A percentile compares a stretch with the other conserved stretches of the same genome.
Conservation (phyloP, 2,329 filamentous ascomycete genomes). For the Aspergillus felis region DNA sequence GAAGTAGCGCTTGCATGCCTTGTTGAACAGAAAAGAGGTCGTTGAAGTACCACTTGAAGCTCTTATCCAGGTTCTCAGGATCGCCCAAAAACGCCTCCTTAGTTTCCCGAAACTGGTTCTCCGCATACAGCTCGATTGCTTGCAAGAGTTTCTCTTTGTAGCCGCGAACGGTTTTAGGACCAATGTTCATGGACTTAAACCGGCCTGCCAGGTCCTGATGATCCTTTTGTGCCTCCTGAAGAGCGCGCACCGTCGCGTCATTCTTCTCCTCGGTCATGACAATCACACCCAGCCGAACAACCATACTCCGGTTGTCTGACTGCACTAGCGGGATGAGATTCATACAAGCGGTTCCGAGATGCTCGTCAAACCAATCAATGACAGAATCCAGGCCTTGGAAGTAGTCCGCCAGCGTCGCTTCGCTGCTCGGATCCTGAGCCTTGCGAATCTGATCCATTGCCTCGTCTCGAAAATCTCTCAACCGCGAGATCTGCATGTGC, state of each 20-base stretch:
- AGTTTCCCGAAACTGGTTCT: constrained; percentile 68
- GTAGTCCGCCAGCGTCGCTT: constrained; percentile 82
- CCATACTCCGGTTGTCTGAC: constrained; percentile 79
- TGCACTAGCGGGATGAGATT: constrained; percentile 86
- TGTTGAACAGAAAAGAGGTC: constrained; percentile 92
- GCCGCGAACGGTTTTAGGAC: constrained; percentile 83
- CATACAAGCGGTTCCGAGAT: constrained; percentile 81
- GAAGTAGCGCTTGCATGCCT: constrained; percentile 87
- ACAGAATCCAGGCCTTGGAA: constrained; percentile 82
- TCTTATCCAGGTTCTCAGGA: constrained; percentile 77
- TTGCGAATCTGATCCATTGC: constrained; percentile 93
- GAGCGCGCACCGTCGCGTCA: constrained; percentile 81
- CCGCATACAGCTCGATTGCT: constrained; percentile 69
- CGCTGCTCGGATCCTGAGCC: constrained; percentile 67
- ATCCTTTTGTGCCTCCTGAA: constrained; percentile 92
- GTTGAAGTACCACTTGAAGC: constrained; percentile 95
- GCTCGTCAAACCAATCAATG: constrained; percentile 93
- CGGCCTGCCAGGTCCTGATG: constrained; percentile 90
- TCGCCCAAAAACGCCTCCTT: constrained; percentile 77
- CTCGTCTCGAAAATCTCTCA: constrained; percentile 92
- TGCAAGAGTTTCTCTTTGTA: constrained; percentile 96
- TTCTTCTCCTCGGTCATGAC: constrained; percentile 97
- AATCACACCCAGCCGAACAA: constrained; percentile 86
- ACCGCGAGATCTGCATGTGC: constrained; percentile 86
- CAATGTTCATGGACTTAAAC: constrained; percentile 93